Percentiles rank a stretch among this genome's conserved stretches.
phyloP scores from a whole-genome alignment of 164 flowering plant species.

The grape (Vitis vinifera) region ASM3070453v1 NC_081810.1:7112501-7113000 shows the following conservation, averaged over 20 bases:
- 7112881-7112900: not conserved
- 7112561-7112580: too few species aligned
- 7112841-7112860: not conserved
- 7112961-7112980: too few species aligned
- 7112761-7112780: conserved; percentile 67
- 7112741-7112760: conserved; percentile 55
- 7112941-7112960: too few species aligned
- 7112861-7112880: not conserved
- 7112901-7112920: not conserved
- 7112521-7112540: too few species aligned
- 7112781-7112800: conserved; percentile 97
- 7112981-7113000: too few species aligned
- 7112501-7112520: not conserved
- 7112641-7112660: too few species aligned
- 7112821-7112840: not conserved
- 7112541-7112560: too few species aligned
- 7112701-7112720: not conserved
- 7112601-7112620: too few species aligned
- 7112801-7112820: conserved; percentile 46
- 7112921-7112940: not conserved
- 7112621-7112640: too few species aligned
- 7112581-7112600: too few species aligned
- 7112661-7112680: too few species aligned
- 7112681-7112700: too few species aligned
- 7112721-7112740: not conserved